Base-by-base conservation (phyloP, 352 stramenopile species). In the Phytopythium montanum region DNA sequence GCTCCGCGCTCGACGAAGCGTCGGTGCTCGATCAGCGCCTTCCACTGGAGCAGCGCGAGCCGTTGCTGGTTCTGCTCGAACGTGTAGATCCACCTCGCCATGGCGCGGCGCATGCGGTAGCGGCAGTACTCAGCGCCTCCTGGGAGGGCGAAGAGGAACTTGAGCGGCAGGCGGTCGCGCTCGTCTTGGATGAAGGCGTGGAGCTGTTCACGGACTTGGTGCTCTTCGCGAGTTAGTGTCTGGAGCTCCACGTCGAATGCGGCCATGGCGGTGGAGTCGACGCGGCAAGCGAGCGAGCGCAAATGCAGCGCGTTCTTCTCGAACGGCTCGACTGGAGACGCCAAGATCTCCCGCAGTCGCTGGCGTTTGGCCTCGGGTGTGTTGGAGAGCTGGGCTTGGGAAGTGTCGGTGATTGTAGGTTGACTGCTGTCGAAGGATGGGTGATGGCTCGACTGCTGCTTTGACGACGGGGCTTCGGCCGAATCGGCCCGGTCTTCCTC, bases 121-220 rank as follows among this genome's bases (percentile, higher is more conserved):
- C 84, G 75, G 57, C 86, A 94, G 63, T 92, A 94, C 10, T 73
- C 67, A 3, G 80, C 81, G 12, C 86, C 86, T 2, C 86, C 86
- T 3, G 84, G 84, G 9, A 93, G 55, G 44, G 90, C 72, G 38
- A 92, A 95, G n/a, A 94, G 70, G 59, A 91, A 95, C 48, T 85
- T 85, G 14, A 93, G 72, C 12, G 85, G 83, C 28, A 94, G 61
- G 9, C 73, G 64, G 49, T 92, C 81, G 13, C 77, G 73, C 46
- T 90, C 66, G 14, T 69, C 55, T 34, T 85, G 72, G 57, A 94
- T 92, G 41, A 75, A 70, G 7, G 68, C 62, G 31, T 77, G 68
- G 52, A 81, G 75, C n/a, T 73, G 59, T 16, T 69, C 61, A 2
- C 76, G 77, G 46, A 80, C 57, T 2, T 62, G 62, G 9, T 57